These are phyloP conservation scores for Ramularia endophylla DNA, from an alignment of 2,329 filamentous ascomycete species.

Conservation along the genomic window DNA sequence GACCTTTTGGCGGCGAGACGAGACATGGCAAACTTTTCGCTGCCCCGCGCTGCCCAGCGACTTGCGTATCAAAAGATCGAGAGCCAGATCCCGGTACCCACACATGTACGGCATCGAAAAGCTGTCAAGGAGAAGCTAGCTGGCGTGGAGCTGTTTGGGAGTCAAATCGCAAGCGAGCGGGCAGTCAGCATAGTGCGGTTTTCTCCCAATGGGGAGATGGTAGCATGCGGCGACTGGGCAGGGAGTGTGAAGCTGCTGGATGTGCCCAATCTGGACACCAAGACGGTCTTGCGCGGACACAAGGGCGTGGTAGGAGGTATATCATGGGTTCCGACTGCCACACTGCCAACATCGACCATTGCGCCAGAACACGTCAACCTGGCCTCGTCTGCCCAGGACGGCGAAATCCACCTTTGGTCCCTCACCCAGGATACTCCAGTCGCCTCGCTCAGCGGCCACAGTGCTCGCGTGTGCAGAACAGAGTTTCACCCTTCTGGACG, in stretches of 20 bases:
- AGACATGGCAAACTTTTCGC: constrained; percentile 73
- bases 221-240: constrained; percentile 90
- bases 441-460: constrained; percentile 75
- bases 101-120: constrained; percentile 89
- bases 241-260: constrained; percentile 82
- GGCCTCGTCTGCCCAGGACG: constrained; percentile 85
- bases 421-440: constrained; percentile 79
- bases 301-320: constrained; percentile 85
- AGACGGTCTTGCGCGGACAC: constrained; percentile 71
- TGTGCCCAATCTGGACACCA: constrained; percentile 75
- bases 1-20: constrained; percentile 70
- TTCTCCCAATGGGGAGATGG: constrained; percentile 72
- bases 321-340: constrained; percentile 82
- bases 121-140: constrained; percentile 75
- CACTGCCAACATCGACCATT: constrained; percentile 62
- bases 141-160: constrained; percentile 85
- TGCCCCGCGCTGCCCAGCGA: constrained; percentile 74
- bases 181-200: constrained; percentile 90
- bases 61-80: constrained; percentile 74
- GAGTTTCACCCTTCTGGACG: constrained; percentile 91
- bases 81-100: constrained; percentile 74
- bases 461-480: constrained; percentile 79
- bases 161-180: constrained; percentile 84
- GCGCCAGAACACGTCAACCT: constrained; percentile 69
- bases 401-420: constrained; percentile 84